A percentile compares a stretch with the other conserved stretches of the same genome.
Evolutionary conservation across 306 rosid genomes (phyloP).

Genomic region (Rosa chinensis): DNA sequence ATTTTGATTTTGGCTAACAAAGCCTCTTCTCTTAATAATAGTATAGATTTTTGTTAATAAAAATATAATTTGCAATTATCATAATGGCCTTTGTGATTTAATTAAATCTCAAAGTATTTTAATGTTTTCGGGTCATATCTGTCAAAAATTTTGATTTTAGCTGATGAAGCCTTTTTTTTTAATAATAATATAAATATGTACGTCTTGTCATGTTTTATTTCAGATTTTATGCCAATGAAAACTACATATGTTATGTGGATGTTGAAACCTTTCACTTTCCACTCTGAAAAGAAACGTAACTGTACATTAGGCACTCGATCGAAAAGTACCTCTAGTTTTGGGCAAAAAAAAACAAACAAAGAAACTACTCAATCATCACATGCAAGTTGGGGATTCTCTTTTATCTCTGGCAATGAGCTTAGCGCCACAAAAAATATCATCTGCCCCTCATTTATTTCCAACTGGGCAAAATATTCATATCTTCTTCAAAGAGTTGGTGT

Average conservation of each 20-base stretch:
- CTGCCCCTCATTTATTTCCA: neutral
- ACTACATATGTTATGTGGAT: neutral
- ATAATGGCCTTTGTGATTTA: no score
- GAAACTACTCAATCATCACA: neutral
- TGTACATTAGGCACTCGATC: slow-evolving; percentile 1
- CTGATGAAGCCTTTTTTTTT: no score
- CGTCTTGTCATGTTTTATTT: slow-evolving; percentile 16
- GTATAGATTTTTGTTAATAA: no score
- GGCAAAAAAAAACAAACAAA: slow-evolving; percentile 10
- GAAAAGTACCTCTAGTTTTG: neutral
- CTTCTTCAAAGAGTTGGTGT: neutral
- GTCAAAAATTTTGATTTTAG: no score
- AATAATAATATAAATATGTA: neutral
- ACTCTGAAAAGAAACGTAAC: slow-evolving; percentile 3
- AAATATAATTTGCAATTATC: no score
- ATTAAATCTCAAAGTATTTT: no score
- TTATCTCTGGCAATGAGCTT: slow-evolving; percentile 20
- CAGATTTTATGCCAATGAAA: slow-evolving; percentile 4
- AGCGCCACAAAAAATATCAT: neutral
- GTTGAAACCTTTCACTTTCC: slow-evolving; percentile 28
- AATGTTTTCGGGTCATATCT: no score
- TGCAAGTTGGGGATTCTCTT: slow-evolving; percentile 9
- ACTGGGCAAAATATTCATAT: neutral
- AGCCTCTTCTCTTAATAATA: no score
- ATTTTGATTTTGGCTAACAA: no score